phyloP scores from a whole-genome alignment of 257 asterid genomes.

The Lycium barbarum region DNA sequence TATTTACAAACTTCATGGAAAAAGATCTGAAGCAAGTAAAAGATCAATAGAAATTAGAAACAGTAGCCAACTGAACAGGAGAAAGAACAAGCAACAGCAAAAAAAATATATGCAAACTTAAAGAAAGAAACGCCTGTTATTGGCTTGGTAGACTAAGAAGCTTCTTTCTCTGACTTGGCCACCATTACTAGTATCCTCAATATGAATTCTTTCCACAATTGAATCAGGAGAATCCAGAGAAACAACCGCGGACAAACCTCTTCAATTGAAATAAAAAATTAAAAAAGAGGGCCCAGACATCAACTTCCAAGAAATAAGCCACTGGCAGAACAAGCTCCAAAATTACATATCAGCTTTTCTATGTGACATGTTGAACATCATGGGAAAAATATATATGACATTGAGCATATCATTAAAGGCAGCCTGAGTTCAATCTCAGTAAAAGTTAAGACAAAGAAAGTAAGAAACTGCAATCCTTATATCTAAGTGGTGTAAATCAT shows the following conservation, averaged over 20 bases:
- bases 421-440: not conserved
- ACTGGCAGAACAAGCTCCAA: not conserved
- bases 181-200: conserved; percentile 37
- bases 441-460: not conserved
- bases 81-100: not conserved
- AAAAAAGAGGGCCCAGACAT: not conserved
- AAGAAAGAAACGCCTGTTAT: not conserved
- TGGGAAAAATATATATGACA: not conserved
- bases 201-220: conserved; percentile 34
- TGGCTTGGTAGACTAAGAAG: conserved; percentile 39
- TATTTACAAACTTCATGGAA: conserved; percentile 51
- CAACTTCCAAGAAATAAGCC: not conserved
- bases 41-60: not conserved
- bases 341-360: not conserved
- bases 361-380: not conserved
- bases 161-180: conserved; percentile 46
- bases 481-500: not conserved
- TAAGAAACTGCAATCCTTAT: not conserved
- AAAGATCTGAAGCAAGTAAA: conserved; percentile 32
- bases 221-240: conserved; percentile 42
- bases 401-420: not conserved
- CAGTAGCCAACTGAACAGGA: not conserved
- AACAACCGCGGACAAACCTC: conserved; percentile 37
- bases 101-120: too few relatives aligned
- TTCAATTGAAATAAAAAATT: conserved; percentile 13